These are phyloP conservation scores for Aspergillus costaricaensis DNA, from an alignment of 2,329 filamentous ascomycete genomes.

Conservation along the genomic window DNA sequence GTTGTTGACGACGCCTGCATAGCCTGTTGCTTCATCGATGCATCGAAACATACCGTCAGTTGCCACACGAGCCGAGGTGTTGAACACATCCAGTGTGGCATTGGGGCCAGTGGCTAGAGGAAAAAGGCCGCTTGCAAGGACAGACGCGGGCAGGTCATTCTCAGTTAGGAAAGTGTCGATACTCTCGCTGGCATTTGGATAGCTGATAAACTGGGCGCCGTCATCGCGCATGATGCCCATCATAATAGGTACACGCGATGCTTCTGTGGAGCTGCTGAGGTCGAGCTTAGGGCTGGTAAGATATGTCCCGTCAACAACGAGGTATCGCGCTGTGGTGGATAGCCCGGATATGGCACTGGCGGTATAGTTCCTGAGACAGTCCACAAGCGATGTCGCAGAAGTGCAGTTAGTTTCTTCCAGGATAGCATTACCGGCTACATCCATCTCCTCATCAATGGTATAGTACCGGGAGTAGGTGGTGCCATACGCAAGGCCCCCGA, in stretches of 20 bases:
- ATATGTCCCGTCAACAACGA: conserved; percentile 7
- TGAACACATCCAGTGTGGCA: conserved; percentile 58
- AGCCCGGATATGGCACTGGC: not conserved
- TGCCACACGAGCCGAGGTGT: conserved; percentile 55
- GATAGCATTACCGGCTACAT: conserved; percentile 53
- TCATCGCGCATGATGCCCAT: conserved; percentile 27
- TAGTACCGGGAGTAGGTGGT: conserved; percentile 61
- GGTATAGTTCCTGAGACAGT: conserved; percentile 1
- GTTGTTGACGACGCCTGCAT: conserved; percentile 48
- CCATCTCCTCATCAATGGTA: conserved; percentile 56
- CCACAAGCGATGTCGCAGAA: not conserved
- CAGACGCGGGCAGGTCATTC: not conserved
- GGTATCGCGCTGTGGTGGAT: not conserved
- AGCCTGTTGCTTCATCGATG: conserved; percentile 60
- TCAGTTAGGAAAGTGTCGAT: conserved; percentile 50
- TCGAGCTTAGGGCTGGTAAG: conserved; percentile 16
- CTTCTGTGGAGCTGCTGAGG: conserved; percentile 12
- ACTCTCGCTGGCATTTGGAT: conserved; percentile 46
- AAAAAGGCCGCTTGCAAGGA: not conserved
- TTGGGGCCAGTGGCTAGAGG: conserved; percentile 53
- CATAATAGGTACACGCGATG: conserved; percentile 26
- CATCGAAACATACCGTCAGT: conserved; percentile 64
- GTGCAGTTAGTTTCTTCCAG: conserved; percentile 41
- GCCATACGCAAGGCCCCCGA: conserved; percentile 61
- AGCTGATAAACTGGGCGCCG: conserved; percentile 50